Evolutionary conservation across 2,329 filamentous ascomycete species (phyloP), one percentile per base, ranked within the genome.

Genomic region (Teratosphaeria epicoccoides): DNA sequence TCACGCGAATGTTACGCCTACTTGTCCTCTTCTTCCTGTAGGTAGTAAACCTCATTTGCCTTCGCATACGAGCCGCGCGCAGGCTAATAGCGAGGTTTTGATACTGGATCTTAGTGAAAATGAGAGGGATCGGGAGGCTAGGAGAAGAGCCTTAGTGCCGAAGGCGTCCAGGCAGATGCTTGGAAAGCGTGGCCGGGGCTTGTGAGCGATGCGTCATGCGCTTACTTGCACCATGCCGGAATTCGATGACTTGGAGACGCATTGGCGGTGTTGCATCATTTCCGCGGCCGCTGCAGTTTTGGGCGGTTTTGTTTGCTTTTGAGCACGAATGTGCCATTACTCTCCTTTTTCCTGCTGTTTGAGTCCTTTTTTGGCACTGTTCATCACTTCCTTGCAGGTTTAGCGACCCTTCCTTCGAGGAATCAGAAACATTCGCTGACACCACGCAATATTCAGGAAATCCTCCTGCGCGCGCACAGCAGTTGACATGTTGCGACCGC

Each of bases 381-480:
- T 12, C 26, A 28, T 28, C 6, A 28, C 26, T 28, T 40, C 33
- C 14, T 17, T 40, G 33, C 33, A 20, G 17, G 14, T 40, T n/a
- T n/a, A 9, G 6, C n/a, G 14, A 40, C 33, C 14, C 33, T n/a
- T n/a, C n/a, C n/a, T n/a, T n/a, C n/a, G n/a, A 40, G 20, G 20
- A 7, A 17, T 28, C 14, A 40, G 33, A 14, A 37, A 20, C 14
- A 24, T 26, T 47, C 40, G 47, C 47, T 24, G 12, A 43, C 20
- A 20, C 20, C 29, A n/a, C n/a, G n/a, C n/a, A n/a, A n/a, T n/a
- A 24, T 14, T 43, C 26, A 55, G 53, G 53, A 55, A 44, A 24
- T 53, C 22, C 43, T 55, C 22, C 20, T 55, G 7, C 47, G 53
- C 17, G 47, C 53, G 20, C 53, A 52, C 46, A 52, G 50, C 48